phyloP scores from a whole-genome alignment of 2,329 filamentous ascomycete species.

The Pezicula carpinea region DNA sequence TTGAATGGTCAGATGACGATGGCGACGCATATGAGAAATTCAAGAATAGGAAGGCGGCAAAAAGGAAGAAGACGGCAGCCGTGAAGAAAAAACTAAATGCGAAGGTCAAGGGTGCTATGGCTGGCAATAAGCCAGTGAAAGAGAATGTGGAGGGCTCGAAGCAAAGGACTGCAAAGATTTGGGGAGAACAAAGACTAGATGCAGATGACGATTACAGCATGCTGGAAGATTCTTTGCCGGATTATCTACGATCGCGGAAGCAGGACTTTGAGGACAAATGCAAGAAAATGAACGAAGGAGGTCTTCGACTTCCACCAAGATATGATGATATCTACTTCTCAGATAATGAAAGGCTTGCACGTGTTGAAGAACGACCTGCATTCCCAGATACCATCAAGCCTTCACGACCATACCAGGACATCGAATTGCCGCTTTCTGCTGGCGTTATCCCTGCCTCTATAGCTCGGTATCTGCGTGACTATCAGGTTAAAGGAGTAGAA shows the following conservation, averaged over 20 bases:
- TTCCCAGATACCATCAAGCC: slow-evolving; percentile 60
- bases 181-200: slow-evolving; percentile 13
- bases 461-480: slow-evolving; percentile 86
- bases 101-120: slow-evolving; percentile 36
- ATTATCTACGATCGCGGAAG: slow-evolving; percentile 67
- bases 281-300: slow-evolving; percentile 57
- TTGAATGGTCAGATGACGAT: slow-evolving; percentile 51
- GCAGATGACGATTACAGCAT: slow-evolving; percentile 21
- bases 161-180: slow-evolving; percentile 20
- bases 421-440: slow-evolving; percentile 68
- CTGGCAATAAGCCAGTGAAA: slow-evolving; percentile 17
- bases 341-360: slow-evolving; percentile 58
- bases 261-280: slow-evolving; percentile 61
- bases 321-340: slow-evolving; percentile 74
- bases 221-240: slow-evolving; percentile 48
- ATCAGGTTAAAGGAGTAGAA: slow-evolving; percentile 79
- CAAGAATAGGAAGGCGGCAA: slow-evolving; percentile 52
- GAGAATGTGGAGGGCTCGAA: slow-evolving; percentile 19
- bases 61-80: slow-evolving; percentile 46
- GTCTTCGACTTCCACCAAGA: slow-evolving; percentile 71
- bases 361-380: slow-evolving; percentile 63
- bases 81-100: slow-evolving; percentile 40
- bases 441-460: slow-evolving; percentile 84
- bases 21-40: slow-evolving; percentile 58
- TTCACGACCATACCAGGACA: slow-evolving; percentile 67